phyloP scores from a whole-genome alignment of 2,329 filamentous ascomycete species.

The Phaeophleospora eucalypticola region DNA sequence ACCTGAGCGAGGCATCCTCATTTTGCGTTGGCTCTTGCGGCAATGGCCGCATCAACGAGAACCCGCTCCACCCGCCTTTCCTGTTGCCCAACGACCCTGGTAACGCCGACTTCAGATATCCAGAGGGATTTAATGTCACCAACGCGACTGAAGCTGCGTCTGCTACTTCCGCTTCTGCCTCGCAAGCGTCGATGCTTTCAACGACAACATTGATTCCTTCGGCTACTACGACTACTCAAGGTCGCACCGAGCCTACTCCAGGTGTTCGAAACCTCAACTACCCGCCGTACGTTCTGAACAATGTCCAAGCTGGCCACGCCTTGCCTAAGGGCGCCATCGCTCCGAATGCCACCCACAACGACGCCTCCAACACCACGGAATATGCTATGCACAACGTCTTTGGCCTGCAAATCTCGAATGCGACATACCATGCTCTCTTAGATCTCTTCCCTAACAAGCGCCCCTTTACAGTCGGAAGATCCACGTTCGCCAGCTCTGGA shows the following conservation, averaged over 20 bases:
- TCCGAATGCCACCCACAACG: slow-evolving; percentile 72
- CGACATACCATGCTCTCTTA: slow-evolving; percentile 69
- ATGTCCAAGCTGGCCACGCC: slow-evolving; percentile 64
- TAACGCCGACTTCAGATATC: slow-evolving; percentile 55
- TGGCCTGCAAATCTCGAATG: slow-evolving; percentile 70
- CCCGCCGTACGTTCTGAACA: slow-evolving; percentile 32
- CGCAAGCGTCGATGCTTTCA: slow-evolving; percentile 45
- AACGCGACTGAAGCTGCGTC: slow-evolving; percentile 64
- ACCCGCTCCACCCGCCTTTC: slow-evolving; percentile 66
- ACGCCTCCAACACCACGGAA: slow-evolving; percentile 66
- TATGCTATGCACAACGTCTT: slow-evolving; percentile 83
- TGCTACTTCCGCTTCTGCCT: slow-evolving; percentile 52
- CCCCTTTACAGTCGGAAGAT: slow-evolving; percentile 82
- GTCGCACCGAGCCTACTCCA: slow-evolving; percentile 24
- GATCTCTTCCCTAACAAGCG: slow-evolving; percentile 62
- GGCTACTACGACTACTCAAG: slow-evolving; percentile 31
- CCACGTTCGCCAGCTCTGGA: slow-evolving; percentile 74
- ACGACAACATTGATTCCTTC: slow-evolving; percentile 20
- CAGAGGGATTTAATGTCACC: slow-evolving; percentile 65
- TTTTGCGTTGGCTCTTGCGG: slow-evolving; percentile 72
- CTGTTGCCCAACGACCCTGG: slow-evolving; percentile 61
- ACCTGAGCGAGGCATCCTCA: slow-evolving; percentile 59
- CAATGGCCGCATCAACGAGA: slow-evolving; percentile 58
- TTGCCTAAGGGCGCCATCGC: slow-evolving; percentile 67
- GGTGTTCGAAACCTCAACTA: slow-evolving; percentile 29